These are phyloP conservation scores for Didymella pomorum DNA, from an alignment of 2,329 filamentous ascomycete species.

Conservation along the genomic window DNA sequence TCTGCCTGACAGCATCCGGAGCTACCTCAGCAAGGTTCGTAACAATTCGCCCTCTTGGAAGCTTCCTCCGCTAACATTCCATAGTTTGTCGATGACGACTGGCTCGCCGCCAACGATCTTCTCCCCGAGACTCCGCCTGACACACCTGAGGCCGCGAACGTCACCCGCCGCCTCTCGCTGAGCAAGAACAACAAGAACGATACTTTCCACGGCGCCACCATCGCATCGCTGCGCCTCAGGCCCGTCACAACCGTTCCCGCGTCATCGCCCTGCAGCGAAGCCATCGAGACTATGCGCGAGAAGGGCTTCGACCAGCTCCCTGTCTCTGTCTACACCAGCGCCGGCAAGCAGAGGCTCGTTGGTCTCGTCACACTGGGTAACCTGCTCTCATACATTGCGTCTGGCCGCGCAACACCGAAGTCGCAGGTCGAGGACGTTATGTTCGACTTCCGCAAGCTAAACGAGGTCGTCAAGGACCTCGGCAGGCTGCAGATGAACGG, in stretches of 20 bases:
- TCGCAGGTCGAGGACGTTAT: constrained; percentile 86
- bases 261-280: constrained; percentile 77
- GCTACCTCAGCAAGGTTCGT: constrained; percentile 85
- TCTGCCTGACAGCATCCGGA: constrained; percentile 93
- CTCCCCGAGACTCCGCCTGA: constrained; percentile 67
- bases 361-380: constrained; percentile 96
- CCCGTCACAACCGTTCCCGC: constrained; percentile 86
- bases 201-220: constrained; percentile 78
- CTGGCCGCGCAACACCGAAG: constrained; percentile 76
- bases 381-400: constrained; percentile 87
- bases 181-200: constrained; percentile 62
- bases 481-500: constrained; percentile 50
- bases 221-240: constrained; percentile 85
- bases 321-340: constrained; percentile 68
- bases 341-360: constrained; percentile 75
- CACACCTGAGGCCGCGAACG: constrained; percentile 34
- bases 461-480: constrained; percentile 86
- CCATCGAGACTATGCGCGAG: constrained; percentile 97
- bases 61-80: constrained; percentile 21
- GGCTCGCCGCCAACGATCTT: constrained; percentile 95
- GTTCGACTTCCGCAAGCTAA: constrained; percentile 91
- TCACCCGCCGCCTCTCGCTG: constrained; percentile 50
- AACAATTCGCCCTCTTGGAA: not conserved
- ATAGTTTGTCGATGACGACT: constrained; percentile 95
- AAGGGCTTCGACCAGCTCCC: constrained; percentile 98